phyloP scores from a whole-genome alignment of 1,284 basidiomycete genomes.

The Mycosarcoma maydis region DNA sequence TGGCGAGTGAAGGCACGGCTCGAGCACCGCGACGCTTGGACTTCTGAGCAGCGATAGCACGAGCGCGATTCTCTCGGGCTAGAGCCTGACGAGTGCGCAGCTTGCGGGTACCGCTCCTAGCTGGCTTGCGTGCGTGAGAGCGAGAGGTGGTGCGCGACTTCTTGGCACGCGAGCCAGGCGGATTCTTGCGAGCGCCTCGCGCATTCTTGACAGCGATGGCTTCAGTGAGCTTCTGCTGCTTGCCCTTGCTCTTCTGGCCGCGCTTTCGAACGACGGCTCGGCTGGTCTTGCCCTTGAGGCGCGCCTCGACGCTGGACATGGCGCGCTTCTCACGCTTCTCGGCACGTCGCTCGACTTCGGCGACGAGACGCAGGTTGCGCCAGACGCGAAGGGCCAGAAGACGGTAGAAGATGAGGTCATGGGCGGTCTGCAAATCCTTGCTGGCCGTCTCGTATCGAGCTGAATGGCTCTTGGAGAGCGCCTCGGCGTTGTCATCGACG shows the following conservation, averaged over 20 bases:
- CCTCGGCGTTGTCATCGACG: slow-evolving; percentile 63
- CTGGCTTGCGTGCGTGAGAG: slow-evolving; percentile 35
- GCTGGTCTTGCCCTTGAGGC: slow-evolving; percentile 27
- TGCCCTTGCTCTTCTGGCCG: slow-evolving; percentile 29
- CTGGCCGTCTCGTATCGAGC: slow-evolving; percentile 62
- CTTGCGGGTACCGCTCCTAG: slow-evolving; percentile 52
- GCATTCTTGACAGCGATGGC: slow-evolving; percentile 27
- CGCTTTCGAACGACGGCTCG: slow-evolving; percentile 9
- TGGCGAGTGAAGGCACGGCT: slow-evolving; percentile 61
- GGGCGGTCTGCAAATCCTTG: slow-evolving; percentile 59
- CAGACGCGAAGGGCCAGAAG: slow-evolving; percentile 59
- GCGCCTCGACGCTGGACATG: slow-evolving; percentile 37
- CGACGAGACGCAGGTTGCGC: slow-evolving; percentile 57
- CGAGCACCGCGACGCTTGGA: slow-evolving; percentile 54
- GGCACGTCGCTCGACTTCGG: slow-evolving; percentile 57
- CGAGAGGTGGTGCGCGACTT: slow-evolving; percentile 17
- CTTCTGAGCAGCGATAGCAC: slow-evolving; percentile 38
- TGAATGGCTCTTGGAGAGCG: slow-evolving; percentile 62
- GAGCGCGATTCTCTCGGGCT: slow-evolving; percentile 39
- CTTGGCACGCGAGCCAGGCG: slow-evolving; percentile 46
- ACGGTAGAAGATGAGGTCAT: slow-evolving; percentile 63
- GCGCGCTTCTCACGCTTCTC: slow-evolving; percentile 59
- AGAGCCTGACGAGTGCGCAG: slow-evolving; percentile 32
- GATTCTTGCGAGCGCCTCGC: slow-evolving; percentile 23
- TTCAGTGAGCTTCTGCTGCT: slow-evolving; percentile 31